phyloP scores from a whole-genome alignment of 768 basidiomycete genomes.

The Myochromella boudieri region DNA sequence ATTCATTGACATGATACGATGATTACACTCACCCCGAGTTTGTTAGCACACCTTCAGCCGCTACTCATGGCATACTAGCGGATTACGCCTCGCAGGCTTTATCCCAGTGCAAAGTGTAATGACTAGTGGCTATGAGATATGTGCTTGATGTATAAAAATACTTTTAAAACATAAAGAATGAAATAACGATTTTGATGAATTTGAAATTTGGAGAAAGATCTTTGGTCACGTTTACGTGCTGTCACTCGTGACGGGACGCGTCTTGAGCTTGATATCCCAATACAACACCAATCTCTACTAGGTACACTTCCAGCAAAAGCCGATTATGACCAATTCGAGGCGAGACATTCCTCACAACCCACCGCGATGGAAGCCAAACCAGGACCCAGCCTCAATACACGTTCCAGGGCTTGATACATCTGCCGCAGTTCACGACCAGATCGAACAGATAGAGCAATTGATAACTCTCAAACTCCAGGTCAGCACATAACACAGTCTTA shows the following conservation, averaged over 20 bases:
- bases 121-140: too few relatives aligned
- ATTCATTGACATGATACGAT: neutral
- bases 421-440: constrained; percentile 75
- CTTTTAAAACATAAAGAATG: too few relatives aligned
- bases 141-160: too few relatives aligned
- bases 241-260: constrained; percentile 14
- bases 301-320: constrained; percentile 24
- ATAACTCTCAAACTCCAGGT: constrained; percentile 92
- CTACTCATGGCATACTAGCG: constrained; percentile 19
- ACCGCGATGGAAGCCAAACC: constrained; percentile 64
- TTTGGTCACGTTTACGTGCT: constrained; percentile 3
- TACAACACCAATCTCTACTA: neutral
- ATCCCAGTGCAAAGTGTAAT: constrained; percentile 10
- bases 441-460: constrained; percentile 94
- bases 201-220: too few relatives aligned
- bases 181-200: too few relatives aligned
- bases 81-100: constrained; percentile 19
- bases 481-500: too few relatives aligned
- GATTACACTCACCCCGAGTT: neutral
- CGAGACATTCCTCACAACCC: constrained; percentile 56
- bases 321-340: constrained; percentile 36
- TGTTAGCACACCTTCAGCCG: constrained; percentile 15
- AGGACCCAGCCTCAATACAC: constrained; percentile 61
- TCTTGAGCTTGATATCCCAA: neutral
- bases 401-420: constrained; percentile 73